Evolutionary conservation across 345 rosid genomes (phyloP).

Genomic region (Linum lewisii): DNA sequence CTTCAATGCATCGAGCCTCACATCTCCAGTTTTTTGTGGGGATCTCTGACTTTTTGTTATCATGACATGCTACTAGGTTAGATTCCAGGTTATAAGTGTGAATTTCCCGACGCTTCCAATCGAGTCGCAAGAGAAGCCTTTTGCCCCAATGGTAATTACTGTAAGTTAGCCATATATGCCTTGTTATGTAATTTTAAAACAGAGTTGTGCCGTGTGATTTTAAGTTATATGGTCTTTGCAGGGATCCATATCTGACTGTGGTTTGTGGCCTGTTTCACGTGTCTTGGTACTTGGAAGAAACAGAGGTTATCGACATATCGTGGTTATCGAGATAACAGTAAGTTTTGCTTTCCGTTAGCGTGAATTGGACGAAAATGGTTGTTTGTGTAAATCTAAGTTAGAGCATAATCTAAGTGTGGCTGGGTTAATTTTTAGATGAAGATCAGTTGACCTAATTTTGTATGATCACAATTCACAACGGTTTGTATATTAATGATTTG

Average conservation of each 20-base stretch:
- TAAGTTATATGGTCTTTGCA: background rate
- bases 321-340: no score
- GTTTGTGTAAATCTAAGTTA: no score
- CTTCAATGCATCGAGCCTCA: background rate
- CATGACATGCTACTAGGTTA: background rate
- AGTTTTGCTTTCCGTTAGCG: no score
- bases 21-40: background rate
- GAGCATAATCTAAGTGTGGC: no score
- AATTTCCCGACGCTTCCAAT: constrained; percentile 27
- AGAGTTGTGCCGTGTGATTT: background rate
- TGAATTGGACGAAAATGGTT: no score
- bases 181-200: no score
- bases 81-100: constrained; percentile 13
- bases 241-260: background rate
- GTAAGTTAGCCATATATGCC: constrained; percentile 35
- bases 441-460: no score
- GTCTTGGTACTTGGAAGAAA: background rate
- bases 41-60: background rate
- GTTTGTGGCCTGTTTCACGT: background rate
- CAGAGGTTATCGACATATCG: no score
- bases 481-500: no score
- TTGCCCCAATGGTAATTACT: constrained; percentile 77
- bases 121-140: constrained; percentile 63
- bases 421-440: no score
- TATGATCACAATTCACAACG: no score